These are phyloP conservation scores for Metschnikowia aberdeeniae DNA, from an alignment of 805 yeast species.

Conservation along the genomic window DNA sequence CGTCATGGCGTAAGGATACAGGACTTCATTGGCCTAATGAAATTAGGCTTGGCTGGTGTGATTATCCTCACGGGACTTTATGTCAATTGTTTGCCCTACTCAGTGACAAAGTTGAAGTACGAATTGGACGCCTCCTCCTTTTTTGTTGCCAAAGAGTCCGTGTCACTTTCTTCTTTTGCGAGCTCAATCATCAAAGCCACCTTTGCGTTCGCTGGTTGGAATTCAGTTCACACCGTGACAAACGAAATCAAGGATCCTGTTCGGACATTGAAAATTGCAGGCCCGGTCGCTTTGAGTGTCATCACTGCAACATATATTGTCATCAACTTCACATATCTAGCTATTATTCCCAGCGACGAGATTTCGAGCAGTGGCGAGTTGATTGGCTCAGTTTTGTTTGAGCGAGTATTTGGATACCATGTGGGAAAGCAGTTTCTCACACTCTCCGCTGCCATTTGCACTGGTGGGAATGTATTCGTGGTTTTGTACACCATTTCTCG, in stretches of 20 bases:
- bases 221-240: slow-evolving; percentile 54
- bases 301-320: slow-evolving; percentile 47
- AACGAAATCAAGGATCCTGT: slow-evolving; percentile 60
- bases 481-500: slow-evolving; percentile 57
- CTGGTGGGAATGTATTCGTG: slow-evolving; percentile 61
- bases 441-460: slow-evolving; percentile 53
- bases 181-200: slow-evolving; percentile 55
- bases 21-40: slow-evolving; percentile 59
- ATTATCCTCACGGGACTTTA: slow-evolving; percentile 59
- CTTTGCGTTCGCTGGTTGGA: slow-evolving; percentile 64
- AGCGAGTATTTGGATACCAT: slow-evolving; percentile 49
- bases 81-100: slow-evolving; percentile 47
- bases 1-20: slow-evolving; percentile 58
- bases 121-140: slow-evolving; percentile 34
- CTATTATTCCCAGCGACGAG: slow-evolving; percentile 51
- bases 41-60: slow-evolving; percentile 48
- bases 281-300: slow-evolving; percentile 49
- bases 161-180: slow-evolving; percentile 45
- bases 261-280: slow-evolving; percentile 56
- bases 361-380: slow-evolving; percentile 52
- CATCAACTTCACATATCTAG: slow-evolving; percentile 54
- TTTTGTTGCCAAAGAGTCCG: slow-evolving; percentile 27
- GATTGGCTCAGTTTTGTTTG: slow-evolving; percentile 55
- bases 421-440: slow-evolving; percentile 55
- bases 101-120: slow-evolving; percentile 41